Base-by-base conservation (phyloP, 495 filamentous ascomycete genomes). In the Trichoderma reesei region DNA sequence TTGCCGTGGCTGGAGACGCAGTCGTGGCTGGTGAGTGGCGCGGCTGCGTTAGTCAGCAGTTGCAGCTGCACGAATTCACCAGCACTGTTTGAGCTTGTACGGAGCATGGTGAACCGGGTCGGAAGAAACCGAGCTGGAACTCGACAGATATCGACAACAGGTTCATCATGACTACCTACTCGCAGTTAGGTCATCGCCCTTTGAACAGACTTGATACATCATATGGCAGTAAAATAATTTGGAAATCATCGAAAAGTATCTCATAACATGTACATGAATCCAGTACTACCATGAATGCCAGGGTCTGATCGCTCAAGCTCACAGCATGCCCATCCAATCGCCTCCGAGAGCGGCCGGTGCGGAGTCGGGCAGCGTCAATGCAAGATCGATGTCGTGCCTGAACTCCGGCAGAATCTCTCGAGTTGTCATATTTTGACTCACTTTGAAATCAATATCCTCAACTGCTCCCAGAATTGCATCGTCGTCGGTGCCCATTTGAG, bases 11-110 rank as follows among this genome's bases (percentile, higher is more conserved):
- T 48, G 44, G 14, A 33, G 51, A 56, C 51, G 20, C 26, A 26
- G 26, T 26, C 1, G 26, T 26, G 26, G 26, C 26, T 26, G 26
- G 26, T 26, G 26, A 26, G 26, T 6, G 38, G 38, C 38, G 38
- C 51, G 26, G 34, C 51, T 11, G 18, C 51, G 51, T 56, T 56
- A 56, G 51, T 56, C 51, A 56, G 51, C 51, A 34, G 20, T 26
- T n/a, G 41, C 13, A 44, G 41, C 41, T 44, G 41, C 41, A 44
- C 14, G 41, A 1, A 44, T 14, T 48, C 20, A 48, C 5, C 20
- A 8, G 16, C 5, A 16, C 1, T 26, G 13, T 44, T 44, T 5
- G 14, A 16, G 41, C 41, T 44, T 44, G 10, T 44, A 13, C 14
- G 41, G 26, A 26, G 26, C 26, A 26, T 26, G 26, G 26, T 26